phyloP scores from a whole-genome alignment of 345 rosid genomes.

The Durio zibethinus region DNA sequence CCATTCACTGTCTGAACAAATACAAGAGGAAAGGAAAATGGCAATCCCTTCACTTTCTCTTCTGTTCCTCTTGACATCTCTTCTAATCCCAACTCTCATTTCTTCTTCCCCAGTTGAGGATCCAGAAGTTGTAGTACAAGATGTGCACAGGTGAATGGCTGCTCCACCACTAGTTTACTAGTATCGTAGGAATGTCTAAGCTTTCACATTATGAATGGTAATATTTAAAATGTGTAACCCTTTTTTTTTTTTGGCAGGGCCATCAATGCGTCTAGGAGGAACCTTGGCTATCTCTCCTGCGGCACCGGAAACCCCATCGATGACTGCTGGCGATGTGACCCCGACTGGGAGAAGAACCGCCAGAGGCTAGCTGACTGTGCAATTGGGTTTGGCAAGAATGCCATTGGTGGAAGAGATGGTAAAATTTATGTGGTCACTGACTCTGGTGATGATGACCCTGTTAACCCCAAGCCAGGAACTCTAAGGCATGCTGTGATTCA shows the following conservation, averaged over 20 bases:
- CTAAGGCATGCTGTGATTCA: constrained; percentile 66
- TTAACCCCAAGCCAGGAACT: constrained; percentile 70
- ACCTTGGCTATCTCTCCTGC: constrained; percentile 60
- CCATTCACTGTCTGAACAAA: not conserved
- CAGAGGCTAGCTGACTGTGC: constrained; percentile 68
- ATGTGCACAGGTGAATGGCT: constrained; percentile 53
- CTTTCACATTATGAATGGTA: not conserved
- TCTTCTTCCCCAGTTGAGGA: constrained; percentile 48
- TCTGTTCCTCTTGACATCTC: constrained; percentile 33
- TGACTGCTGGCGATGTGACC: constrained; percentile 85
- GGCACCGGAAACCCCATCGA: constrained; percentile 78
- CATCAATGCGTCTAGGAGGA: constrained; percentile 65
- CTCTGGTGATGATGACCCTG: constrained; percentile 53
- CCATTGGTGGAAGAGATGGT: constrained; percentile 74
- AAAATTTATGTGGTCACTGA: constrained; percentile 64
- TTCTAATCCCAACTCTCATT: constrained; percentile 25
- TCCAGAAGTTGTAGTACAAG: constrained; percentile 53
- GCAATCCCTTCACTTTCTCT: constrained; percentile 26
- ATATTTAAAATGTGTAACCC: not conserved
- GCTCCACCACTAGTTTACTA: no score
- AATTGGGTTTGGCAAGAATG: constrained; percentile 76
- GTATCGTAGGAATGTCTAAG: not conserved
- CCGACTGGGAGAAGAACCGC: constrained; percentile 69
- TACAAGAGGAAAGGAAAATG: constrained; percentile 17
- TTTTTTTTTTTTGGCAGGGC: constrained; percentile 30